Conservation (phyloP, 768 basidiomycete genomes). For the Phylloporus rhodoxanthus region DNA sequence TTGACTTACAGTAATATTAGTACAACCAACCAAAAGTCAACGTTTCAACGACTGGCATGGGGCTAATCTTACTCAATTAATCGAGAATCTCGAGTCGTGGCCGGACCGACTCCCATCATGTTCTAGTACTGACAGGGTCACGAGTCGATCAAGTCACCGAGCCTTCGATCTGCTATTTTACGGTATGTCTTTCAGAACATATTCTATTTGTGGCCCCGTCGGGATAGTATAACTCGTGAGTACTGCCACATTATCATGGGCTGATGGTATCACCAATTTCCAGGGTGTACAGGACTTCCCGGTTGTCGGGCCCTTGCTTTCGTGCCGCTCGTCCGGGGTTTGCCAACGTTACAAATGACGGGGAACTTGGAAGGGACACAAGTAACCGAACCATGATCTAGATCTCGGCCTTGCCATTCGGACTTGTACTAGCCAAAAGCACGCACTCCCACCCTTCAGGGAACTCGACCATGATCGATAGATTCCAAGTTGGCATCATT, state of each 20-base stretch:
- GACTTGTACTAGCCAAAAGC: background rate
- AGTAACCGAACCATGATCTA: slow-evolving; percentile 1
- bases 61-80: too few relatives aligned
- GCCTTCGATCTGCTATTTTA: background rate
- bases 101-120: too few relatives aligned
- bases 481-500: background rate
- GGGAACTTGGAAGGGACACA: background rate
- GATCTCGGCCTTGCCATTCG: background rate
- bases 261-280: background rate
- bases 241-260: background rate
- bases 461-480: background rate
- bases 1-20: too few relatives aligned
- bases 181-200: background rate
- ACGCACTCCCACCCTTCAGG: background rate
- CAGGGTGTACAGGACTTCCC: background rate
- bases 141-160: background rate
- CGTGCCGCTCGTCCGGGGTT: background rate
- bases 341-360: background rate
- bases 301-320: background rate
- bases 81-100: background rate
- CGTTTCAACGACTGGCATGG: too few relatives aligned
- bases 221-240: background rate
- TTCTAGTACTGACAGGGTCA: background rate
- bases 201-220: background rate
- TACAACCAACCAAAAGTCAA: too few relatives aligned